These are phyloP conservation scores for Neurospora hispaniola DNA, from an alignment of 495 filamentous ascomycete species.

Conservation along the genomic window DNA sequence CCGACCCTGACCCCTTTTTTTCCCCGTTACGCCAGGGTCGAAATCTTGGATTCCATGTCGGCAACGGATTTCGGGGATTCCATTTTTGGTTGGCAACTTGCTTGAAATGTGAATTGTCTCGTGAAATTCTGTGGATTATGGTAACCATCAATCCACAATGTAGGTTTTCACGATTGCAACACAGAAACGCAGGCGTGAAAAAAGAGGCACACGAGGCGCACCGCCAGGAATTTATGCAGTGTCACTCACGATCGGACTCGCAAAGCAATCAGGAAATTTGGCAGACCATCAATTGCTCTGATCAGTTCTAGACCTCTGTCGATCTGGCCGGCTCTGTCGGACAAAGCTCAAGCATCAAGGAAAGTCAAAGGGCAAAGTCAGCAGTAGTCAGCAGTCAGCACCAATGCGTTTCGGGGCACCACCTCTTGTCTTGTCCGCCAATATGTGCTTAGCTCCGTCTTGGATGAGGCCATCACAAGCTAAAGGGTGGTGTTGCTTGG, in stretches of 20 bases:
- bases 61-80: background rate
- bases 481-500: background rate
- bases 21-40: background rate
- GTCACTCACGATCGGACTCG: background rate
- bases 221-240: background rate
- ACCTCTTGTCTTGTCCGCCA: background rate
- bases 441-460: background rate
- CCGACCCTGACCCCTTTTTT: background rate
- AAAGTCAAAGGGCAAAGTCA: background rate
- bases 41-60: background rate
- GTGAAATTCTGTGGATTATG: background rate
- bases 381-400: background rate
- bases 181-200: background rate
- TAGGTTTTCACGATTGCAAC: background rate
- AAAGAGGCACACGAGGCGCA: background rate
- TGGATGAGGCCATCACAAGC: background rate
- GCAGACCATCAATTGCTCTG: background rate
- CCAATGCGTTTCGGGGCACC: background rate
- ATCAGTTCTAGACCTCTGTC: constrained; percentile 1
- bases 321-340: background rate
- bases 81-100: background rate
- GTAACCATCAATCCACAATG: background rate
- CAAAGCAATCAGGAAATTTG: background rate
- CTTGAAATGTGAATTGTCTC: background rate
- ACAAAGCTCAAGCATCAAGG: background rate